Conservation (phyloP, 2,329 filamentous ascomycete genomes). For the Seiridium cupressi region DNA sequence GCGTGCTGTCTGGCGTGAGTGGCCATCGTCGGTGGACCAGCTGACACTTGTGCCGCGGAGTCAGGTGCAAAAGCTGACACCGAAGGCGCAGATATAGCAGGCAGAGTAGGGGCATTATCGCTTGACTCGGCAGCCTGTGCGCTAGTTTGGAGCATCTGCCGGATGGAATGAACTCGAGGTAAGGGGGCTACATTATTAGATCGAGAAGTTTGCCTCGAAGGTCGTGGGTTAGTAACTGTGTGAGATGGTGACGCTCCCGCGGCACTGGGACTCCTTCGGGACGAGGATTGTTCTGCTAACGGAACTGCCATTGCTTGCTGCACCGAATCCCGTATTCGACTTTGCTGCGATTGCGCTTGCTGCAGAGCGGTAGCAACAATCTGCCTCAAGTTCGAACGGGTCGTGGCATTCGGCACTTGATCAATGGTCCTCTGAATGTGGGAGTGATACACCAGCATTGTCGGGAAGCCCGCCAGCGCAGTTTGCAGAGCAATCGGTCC, state of each 20-base stretch:
- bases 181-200: neutral
- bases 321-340: constrained; percentile 23
- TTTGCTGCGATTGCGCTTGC: constrained; percentile 44
- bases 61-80: constrained; percentile 12
- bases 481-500: constrained; percentile 46
- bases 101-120: neutral
- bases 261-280: neutral
- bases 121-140: neutral
- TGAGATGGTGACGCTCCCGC: neutral
- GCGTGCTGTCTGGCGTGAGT: neutral
- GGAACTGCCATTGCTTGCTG: constrained; percentile 16
- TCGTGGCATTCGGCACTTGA: constrained; percentile 45
- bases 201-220: neutral
- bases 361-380: constrained; percentile 46
- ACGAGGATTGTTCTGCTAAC: neutral
- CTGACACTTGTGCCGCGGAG: neutral
- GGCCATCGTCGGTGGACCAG: constrained; percentile 2
- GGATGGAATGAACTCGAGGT: neutral
- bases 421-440: constrained; percentile 52
- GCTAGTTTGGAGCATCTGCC: constrained; percentile 4
- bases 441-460: constrained; percentile 44
- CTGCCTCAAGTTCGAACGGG: constrained; percentile 48
- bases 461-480: constrained; percentile 44
- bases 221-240: neutral
- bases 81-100: neutral